Evolutionary conservation across 441 rosid genomes (phyloP), one percentile per base, ranked within the genome.

Genomic region (Metrosideros polymorpha): DNA sequence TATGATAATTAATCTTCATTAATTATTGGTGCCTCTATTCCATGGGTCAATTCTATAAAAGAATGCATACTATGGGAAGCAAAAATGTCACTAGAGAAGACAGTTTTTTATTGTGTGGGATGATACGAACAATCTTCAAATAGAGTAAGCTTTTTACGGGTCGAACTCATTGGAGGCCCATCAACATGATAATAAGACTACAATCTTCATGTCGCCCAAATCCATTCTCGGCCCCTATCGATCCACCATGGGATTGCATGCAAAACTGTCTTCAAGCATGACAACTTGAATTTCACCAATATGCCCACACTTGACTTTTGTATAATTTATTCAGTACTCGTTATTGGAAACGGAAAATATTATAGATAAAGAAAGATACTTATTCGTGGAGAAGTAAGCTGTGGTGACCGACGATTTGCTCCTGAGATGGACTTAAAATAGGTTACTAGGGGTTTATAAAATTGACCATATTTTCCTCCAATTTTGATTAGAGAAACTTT

Each of bases 161-260:
- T n/a, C n/a, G n/a, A n/a, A n/a, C n/a, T 71, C 15, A 0, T 66
- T 10, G 98, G 85, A 97, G 95, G 92, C 97, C 95, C 87, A 95
- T 95, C 88, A 94, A 96, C 97, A 18, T 93, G 88, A 92, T 71
- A 84, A 63, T 35, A 47, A 14, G 53, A 55, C 86, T 52, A 91
- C 7, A 0, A 71, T 71, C 47, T 39, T 22, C 47, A 10, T 39
- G 27, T 10, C 17, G n/a, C 47, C 79, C 47, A 3, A 22, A 71
- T 3, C n/a, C 8, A 22, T 1, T 39, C 5, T 66, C 8, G 47
- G 47, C n/a, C 79, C 76, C 45, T 66, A 66, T 35, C 14, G 42
- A 66, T 66, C 4, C 45, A 35, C 12, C 27, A 9, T 3, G 27
- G 77, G 8, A 12, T 35, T 35, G 47, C 79, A 19, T 35, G 47